Percentiles rank a stretch among this genome's conserved stretches.
Evolutionary conservation across 2,329 filamentous ascomycete species (phyloP).

Genomic region (Colletotrichum musae): DNA sequence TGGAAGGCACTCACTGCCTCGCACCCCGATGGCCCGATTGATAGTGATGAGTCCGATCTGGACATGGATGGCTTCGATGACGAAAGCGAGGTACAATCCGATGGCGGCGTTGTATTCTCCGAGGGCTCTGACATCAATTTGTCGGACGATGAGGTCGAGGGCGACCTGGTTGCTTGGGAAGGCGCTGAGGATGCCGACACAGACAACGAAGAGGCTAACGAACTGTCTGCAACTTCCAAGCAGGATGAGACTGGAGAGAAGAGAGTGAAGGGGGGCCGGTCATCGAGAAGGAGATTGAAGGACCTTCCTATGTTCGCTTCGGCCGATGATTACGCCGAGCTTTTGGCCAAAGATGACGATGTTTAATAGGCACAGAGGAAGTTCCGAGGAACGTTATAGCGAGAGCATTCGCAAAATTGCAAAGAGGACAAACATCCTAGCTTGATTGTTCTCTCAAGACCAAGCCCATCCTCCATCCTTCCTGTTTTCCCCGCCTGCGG

Average conservation of each 20-base stretch:
- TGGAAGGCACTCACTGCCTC: constrained; percentile 92
- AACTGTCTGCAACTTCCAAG: constrained; percentile 1
- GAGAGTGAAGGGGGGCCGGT: constrained; percentile 60
- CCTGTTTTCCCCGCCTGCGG: no score
- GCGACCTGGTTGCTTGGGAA: constrained; percentile 58
- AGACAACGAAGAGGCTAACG: constrained; percentile 45
- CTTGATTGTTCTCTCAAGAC: no score
- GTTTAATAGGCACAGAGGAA: neutral
- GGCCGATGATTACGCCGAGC: constrained; percentile 90
- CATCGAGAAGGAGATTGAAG: constrained; percentile 88
- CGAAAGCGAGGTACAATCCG: constrained; percentile 51
- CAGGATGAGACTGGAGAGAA: constrained; percentile 52
- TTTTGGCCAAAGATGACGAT: constrained; percentile 81
- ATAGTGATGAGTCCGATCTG: constrained; percentile 70
- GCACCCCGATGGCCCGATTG: constrained; percentile 81
- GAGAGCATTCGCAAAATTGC: neutral
- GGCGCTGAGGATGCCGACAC: constrained; percentile 58
- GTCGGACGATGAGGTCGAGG: constrained; percentile 56
- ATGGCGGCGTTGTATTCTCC: constrained; percentile 35
- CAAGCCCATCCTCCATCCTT: no score
- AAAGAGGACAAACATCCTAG: no score
- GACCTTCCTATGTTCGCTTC: constrained; percentile 93
- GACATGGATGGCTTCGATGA: constrained; percentile 65
- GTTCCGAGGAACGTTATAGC: neutral
- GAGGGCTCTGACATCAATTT: constrained; percentile 62